Conservation (phyloP, 305 asterid genomes). For the Withania somnifera region DNA sequence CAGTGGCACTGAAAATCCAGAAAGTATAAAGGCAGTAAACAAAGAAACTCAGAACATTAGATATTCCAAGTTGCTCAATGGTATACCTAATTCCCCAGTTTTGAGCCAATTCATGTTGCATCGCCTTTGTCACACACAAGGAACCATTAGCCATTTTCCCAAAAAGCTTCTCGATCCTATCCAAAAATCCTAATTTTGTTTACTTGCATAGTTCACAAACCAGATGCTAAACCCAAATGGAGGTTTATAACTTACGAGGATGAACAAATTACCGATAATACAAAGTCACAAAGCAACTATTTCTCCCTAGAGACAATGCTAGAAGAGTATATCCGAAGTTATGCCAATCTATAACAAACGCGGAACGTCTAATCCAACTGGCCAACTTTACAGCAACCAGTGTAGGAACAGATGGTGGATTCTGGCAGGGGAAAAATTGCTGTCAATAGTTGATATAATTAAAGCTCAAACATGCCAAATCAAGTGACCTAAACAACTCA, state of each 20-base stretch:
- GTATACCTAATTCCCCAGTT: constrained; percentile 88
- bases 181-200: constrained; percentile 14
- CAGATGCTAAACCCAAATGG: neutral
- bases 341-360: constrained; percentile 86
- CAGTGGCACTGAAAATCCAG: constrained; percentile 58
- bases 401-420: constrained; percentile 98
- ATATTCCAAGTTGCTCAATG: neutral
- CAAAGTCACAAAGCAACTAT: constrained; percentile 56
- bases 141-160: constrained; percentile 90
- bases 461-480: neutral
- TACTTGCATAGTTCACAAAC: constrained; percentile 6
- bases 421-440: constrained; percentile 39
- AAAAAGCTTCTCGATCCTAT: constrained; percentile 81
- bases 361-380: constrained; percentile 70
- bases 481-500: neutral
- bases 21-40: neutral
- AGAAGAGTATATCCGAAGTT: constrained; percentile 93
- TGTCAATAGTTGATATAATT: neutral
- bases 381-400: constrained; percentile 86
- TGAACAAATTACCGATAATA: constrained; percentile 56
- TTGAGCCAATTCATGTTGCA: constrained; percentile 90
- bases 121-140: constrained; percentile 89
- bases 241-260: neutral
- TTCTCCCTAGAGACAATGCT: constrained; percentile 77
- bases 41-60: neutral